Conservation (phyloP, 352 stramenopile genomes). For the Globisporangium rhizosaccharum region DNA sequence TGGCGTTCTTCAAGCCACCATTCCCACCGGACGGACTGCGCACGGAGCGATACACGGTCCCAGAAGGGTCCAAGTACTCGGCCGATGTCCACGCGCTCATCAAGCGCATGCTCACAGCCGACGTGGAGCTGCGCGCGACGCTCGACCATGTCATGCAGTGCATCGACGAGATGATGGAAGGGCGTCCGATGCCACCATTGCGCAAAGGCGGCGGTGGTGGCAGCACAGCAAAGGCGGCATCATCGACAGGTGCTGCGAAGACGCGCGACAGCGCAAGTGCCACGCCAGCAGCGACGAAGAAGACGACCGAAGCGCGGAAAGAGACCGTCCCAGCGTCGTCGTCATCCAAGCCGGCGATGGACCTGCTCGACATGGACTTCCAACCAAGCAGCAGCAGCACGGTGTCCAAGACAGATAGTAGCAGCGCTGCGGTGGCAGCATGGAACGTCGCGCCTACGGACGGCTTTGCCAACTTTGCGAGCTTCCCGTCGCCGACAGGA, state of each 20-base stretch:
- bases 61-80: conserved; percentile 87
- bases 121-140: conserved; percentile 87
- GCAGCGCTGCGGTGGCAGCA: not conserved
- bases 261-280: not conserved
- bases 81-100: conserved; percentile 85
- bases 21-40: conserved; percentile 95
- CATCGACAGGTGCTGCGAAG: not conserved
- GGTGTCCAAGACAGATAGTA: conserved; percentile 11
- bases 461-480: conserved; percentile 62
- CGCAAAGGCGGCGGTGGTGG: conserved; percentile 8
- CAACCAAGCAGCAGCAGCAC: conserved; percentile 36
- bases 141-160: conserved; percentile 92
- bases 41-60: conserved; percentile 92
- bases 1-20: conserved; percentile 94
- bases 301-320: conserved; percentile 55
- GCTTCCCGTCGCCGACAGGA: conserved; percentile 36
- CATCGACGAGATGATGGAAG: conserved; percentile 59
- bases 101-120: conserved; percentile 87
- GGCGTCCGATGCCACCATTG: conserved; percentile 32
- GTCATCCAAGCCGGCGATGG: conserved; percentile 20
- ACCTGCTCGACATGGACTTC: conserved; percentile 70
- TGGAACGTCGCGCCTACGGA: conserved; percentile 12
- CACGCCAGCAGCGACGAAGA: conserved; percentile 15
- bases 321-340: conserved; percentile 24
- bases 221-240: conserved; percentile 1